Base-by-base conservation (phyloP, 2,329 filamentous ascomycete species). In the Grosmannia clavigera region DNA sequence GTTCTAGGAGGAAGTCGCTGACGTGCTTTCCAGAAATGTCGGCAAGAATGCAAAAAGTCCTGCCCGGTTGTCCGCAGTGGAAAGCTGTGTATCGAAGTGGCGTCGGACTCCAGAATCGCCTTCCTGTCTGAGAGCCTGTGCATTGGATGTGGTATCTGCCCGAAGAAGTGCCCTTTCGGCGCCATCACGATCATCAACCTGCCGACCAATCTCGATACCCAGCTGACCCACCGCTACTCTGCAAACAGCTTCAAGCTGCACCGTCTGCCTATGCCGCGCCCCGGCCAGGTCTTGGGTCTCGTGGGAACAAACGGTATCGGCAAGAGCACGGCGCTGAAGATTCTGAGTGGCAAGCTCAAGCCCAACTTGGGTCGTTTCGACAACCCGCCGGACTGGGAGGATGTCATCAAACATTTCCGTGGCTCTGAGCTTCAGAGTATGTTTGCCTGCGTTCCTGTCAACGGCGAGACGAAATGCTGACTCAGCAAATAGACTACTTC, bases 151-250 rank as follows among this genome's bases (percentile, higher is more conserved):
- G 95, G 94, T 86, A 99, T 99, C 78, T 99, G 95, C 75, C 91
- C 92, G 53, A 99, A 99, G 81, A 97, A 97, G 76, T 99, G 94
- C 75, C 94, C 94, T 19, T 99, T 99, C 76, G 88, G 92, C 71
- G 94, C 94, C 69, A 99, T 99, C 77, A 95, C 92, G 74, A 99
- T 99, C 75, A 99, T 99, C 90, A 99, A 99, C 80, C 79, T 99
- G 81, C 94, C 95, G 68, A 99, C 94, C 73, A 99, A 99, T 77
- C 87, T 99, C 75, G 94, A 99, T 76, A 95, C 88, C 66, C 89
- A 97, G 74, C 91, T 99, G 70, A 97, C 94, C 67, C 95, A 99
- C 75, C 88, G 94, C 72, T 99, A 99, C 80, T 95, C 92, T 60
- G 92, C 94, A 73, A 99, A 99, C 82, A 96, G 92, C 78, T 99